These are phyloP conservation scores for Andrographis paniculata DNA, from an alignment of 305 asterid genomes.

Conservation along the genomic window DNA sequence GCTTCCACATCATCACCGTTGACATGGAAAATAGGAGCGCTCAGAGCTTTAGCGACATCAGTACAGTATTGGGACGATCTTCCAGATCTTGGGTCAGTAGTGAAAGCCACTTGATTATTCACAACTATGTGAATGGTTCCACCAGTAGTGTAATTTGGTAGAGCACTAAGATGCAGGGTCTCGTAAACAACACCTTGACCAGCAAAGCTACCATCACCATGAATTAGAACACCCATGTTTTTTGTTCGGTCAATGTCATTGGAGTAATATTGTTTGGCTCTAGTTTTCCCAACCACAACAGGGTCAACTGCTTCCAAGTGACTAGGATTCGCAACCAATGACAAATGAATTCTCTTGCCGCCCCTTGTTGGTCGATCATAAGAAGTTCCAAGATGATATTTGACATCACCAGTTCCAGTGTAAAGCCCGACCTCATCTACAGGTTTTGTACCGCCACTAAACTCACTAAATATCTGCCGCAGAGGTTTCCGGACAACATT, in stretches of 20 bases:
- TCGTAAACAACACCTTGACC: slow-evolving; percentile 98
- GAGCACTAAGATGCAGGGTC: slow-evolving; percentile 97
- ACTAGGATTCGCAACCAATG: slow-evolving; percentile 96
- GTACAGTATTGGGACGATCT: slow-evolving; percentile 98
- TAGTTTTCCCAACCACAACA: slow-evolving; percentile 87
- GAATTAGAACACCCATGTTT: slow-evolving; percentile 82
- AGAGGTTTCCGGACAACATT: slow-evolving; percentile 93
- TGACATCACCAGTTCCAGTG: slow-evolving; percentile 95
- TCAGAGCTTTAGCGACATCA: slow-evolving; percentile 93
- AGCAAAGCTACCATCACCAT: slow-evolving; percentile 98
- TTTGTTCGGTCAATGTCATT: slow-evolving; percentile 67
- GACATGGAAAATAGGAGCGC: slow-evolving; percentile 89
- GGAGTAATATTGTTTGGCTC: slow-evolving; percentile 90
- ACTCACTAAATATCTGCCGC: slow-evolving; percentile 86
- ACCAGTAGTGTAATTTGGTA: slow-evolving; percentile 89
- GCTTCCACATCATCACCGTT: slow-evolving; percentile 98
- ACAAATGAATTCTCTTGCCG: slow-evolving; percentile 87
- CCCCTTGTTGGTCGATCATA: slow-evolving; percentile 97
- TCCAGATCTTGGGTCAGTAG: slow-evolving; percentile 87
- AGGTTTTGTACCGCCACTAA: slow-evolving; percentile 85
- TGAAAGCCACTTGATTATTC: slow-evolving; percentile 94
- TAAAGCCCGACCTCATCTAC: slow-evolving; percentile 80
- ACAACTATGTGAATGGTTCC: slow-evolving; percentile 98
- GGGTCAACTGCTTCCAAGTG: slow-evolving; percentile 98
- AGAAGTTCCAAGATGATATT: slow-evolving; percentile 95